Evolutionary conservation across 768 basidiomycete genomes (phyloP), one percentile per base, ranked within the genome.

Genomic region (Cantharellus anzutake): DNA sequence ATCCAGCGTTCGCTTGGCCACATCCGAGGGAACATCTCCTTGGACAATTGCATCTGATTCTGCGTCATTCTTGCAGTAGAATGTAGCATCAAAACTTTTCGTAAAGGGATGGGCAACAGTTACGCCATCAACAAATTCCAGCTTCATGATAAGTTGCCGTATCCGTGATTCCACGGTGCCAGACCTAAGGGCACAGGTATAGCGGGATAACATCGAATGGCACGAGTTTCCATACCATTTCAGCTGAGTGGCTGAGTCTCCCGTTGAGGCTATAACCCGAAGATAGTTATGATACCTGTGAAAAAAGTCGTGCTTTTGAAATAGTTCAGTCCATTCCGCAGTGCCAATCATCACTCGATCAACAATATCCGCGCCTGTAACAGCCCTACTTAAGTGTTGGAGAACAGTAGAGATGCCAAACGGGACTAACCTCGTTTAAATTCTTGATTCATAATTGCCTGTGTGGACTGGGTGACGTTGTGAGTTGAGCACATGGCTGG

Each of bases 401-500:
- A 34, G 16, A 42, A 34, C n/a, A 59, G 35, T 56, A 55, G 42
- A 39, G 4, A 16, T 57, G 40, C n/a, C n/a, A 5, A 51, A 59
- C 48, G 50, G 56, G 14, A 38, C 53, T n/a, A 50, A 86, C 92
- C 92, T 76, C 85, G 82, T 73, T 90, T 86, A 70, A 97, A 92
- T 67, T 99, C 96, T 65, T 89, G 83, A 0, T 86, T 93, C 76
- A 96, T 91, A 59, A 99, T 87, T 77, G 85, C 83, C 71, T 96
- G 90, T 3, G 94, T 98, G 4, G 92, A 96, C 50, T 81, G 80
- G 57, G 91, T 92, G 62, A 98, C 93, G 66, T 98, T 99, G 73
- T 99, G 96, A 16, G 96, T 99, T 35, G 94, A 81, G 70, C 94
- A 98, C 94, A 99, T 99, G 3, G 94, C 84, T 52, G 96, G 96